These are phyloP conservation scores for Hypoxylon rickii DNA, from an alignment of 495 filamentous ascomycete species.

Conservation along the genomic window DNA sequence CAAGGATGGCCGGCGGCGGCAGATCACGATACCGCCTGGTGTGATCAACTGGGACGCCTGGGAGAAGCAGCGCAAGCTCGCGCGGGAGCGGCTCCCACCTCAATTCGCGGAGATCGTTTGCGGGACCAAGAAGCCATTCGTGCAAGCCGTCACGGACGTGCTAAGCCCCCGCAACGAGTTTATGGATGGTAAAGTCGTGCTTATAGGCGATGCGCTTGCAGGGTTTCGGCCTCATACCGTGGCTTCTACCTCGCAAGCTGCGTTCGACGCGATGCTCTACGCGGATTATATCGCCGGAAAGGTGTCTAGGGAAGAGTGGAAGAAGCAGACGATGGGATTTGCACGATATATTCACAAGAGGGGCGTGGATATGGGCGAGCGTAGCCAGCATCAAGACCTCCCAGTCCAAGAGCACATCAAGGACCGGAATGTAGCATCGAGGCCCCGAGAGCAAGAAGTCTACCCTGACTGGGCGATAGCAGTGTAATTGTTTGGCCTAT, in stretches of 20 bases:
- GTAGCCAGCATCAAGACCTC: constrained; percentile 50
- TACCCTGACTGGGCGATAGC: constrained; percentile 41
- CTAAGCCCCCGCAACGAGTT: constrained; percentile 50
- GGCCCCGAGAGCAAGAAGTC: constrained; percentile 36
- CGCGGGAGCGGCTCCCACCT: constrained; percentile 49
- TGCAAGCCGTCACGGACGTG: constrained; percentile 61
- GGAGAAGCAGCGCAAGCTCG: constrained; percentile 49
- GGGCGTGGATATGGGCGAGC: constrained; percentile 53
- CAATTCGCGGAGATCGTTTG: constrained; percentile 59
- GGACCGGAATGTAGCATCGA: constrained; percentile 43
- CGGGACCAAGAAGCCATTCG: constrained; percentile 54
- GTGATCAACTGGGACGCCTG: constrained; percentile 48
- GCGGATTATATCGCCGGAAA: constrained; percentile 50
- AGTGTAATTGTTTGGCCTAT: constrained; percentile 3
- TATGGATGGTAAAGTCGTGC: constrained; percentile 53
- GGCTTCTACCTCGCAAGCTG: constrained; percentile 56
- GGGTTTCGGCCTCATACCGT: constrained; percentile 62
- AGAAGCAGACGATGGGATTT: constrained; percentile 49
- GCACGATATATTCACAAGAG: constrained; percentile 49
- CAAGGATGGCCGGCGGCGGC: constrained; percentile 47
- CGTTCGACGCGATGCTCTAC: constrained; percentile 52
- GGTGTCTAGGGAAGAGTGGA: constrained; percentile 47
- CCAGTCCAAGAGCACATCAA: constrained; percentile 42
- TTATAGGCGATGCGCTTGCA: constrained; percentile 62
- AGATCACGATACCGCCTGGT: constrained; percentile 56